Conservation (phyloP, 805 yeast species). For the Starmerella davenportii region DNA sequence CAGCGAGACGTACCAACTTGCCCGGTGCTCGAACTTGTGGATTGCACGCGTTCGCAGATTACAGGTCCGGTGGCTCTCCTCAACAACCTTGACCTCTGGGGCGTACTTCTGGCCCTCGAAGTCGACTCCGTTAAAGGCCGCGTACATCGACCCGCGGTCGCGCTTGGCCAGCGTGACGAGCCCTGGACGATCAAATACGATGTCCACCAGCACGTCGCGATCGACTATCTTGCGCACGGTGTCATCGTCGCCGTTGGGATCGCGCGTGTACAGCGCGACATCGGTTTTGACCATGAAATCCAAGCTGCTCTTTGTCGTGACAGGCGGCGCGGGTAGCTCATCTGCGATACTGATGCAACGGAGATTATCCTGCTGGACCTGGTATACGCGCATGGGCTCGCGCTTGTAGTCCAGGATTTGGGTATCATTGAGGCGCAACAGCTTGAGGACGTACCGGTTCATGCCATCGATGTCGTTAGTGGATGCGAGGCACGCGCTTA, state of each 20-base stretch:
- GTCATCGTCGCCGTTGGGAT: constrained; percentile 13
- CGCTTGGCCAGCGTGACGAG: constrained; percentile 4
- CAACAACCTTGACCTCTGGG: constrained; percentile 8
- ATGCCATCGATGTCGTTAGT: constrained; percentile 8
- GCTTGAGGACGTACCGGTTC: constrained; percentile 4
- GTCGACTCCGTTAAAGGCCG: constrained; percentile 5
- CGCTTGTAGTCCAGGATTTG: constrained; percentile 11
- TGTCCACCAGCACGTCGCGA: neutral
- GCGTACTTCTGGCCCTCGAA: neutral
- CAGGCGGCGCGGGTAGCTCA: constrained; percentile 1
- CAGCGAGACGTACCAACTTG: constrained; percentile 3
- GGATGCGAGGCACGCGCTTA: constrained; percentile 7
- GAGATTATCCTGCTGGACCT: neutral
- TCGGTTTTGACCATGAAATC: constrained; percentile 13
- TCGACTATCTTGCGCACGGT: constrained; percentile 6
- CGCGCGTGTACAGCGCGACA: constrained; percentile 11
- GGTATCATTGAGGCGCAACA: constrained; percentile 7
- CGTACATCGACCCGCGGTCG: constrained; percentile 10
- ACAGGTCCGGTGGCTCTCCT: constrained; percentile 10
- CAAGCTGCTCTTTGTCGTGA: constrained; percentile 1
- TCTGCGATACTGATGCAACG: constrained; percentile 3
- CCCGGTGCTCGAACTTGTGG: constrained; percentile 2
- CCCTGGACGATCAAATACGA: constrained; percentile 7
- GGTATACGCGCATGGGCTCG: constrained; percentile 9
- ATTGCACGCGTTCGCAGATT: constrained; percentile 5